A percentile compares a stretch with the other conserved stretches of the same genome.
phyloP scores from a whole-genome alignment of 1,284 basidiomycete species.

The Malassezia pachydermatis region DNA sequence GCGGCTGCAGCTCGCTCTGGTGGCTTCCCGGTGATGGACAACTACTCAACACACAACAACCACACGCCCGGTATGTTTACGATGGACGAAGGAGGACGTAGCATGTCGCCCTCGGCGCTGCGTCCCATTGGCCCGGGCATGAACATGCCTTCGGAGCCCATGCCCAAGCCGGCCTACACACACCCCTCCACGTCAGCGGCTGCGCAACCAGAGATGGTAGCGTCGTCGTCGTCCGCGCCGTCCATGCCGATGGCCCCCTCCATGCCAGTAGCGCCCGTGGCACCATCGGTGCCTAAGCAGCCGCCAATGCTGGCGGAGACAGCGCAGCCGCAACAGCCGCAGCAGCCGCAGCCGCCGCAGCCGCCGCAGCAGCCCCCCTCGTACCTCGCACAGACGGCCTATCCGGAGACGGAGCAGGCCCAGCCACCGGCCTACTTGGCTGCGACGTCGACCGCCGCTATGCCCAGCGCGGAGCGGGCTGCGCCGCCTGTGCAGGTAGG shows the following conservation, averaged over 20 bases:
- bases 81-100: too few relatives aligned
- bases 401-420: not conserved
- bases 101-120: too few relatives aligned
- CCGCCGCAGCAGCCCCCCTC: not conserved
- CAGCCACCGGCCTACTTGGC: not conserved
- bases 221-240: too few relatives aligned
- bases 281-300: too few relatives aligned
- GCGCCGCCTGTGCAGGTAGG: constrained; percentile 7
- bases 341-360: not conserved
- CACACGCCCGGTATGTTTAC: too few relatives aligned
- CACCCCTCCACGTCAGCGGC: too few relatives aligned
- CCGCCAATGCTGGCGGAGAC: too few relatives aligned
- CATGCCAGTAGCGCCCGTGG: too few relatives aligned
- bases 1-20: constrained; percentile 8
- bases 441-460: too few relatives aligned
- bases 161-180: not conserved
- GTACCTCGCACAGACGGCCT: not conserved
- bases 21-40: constrained; percentile 4
- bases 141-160: not conserved
- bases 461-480: not conserved
- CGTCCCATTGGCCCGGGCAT: not conserved
- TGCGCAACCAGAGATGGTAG: too few relatives aligned
- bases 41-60: not conserved
- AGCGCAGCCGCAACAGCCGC: not conserved
- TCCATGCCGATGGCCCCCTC: too few relatives aligned